Evolutionary conservation across 129 eudicot genomes (phyloP).

Genomic region (Artemisia annua): DNA sequence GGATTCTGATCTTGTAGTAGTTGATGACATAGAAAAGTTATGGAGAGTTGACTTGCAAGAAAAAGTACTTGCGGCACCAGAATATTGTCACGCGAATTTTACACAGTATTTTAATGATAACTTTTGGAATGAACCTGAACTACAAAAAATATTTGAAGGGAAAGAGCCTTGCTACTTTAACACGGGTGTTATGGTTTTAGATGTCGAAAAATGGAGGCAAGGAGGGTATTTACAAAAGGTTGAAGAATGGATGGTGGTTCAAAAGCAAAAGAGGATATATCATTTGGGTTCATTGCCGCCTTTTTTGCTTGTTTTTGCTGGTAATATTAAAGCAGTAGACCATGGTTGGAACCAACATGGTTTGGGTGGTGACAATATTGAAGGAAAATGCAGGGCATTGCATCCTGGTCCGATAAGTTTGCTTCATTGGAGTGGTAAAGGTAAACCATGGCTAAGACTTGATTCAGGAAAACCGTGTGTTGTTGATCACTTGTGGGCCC

Average conservation of each 20-base stretch:
- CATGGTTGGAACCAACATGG: conserved; percentile 60
- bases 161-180: conserved; percentile 49
- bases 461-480: conserved; percentile 54
- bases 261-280: conserved; percentile 50
- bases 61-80: conserved; percentile 52
- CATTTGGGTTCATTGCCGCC: conserved; percentile 63
- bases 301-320: conserved; percentile 55
- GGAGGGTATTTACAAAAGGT: conserved; percentile 43
- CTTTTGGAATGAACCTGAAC: conserved; percentile 48
- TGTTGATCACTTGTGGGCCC: conserved; percentile 61
- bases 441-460: conserved; percentile 64
- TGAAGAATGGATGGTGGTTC: conserved; percentile 59
- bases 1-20: conserved; percentile 53
- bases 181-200: conserved; percentile 57
- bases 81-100: conserved; percentile 53
- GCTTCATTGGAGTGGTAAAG: conserved; percentile 66
- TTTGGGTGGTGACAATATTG: conserved; percentile 55
- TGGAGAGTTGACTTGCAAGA: conserved; percentile 49
- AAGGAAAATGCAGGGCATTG: conserved; percentile 57
- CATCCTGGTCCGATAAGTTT: conserved; percentile 63
- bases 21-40: conserved; percentile 49
- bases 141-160: conserved; percentile 33
- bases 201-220: conserved; percentile 51
- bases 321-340: conserved; percentile 45
- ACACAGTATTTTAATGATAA: conserved; percentile 47